A percentile compares a stretch with the other conserved stretches of the same genome.
These are phyloP conservation scores for Didymellaceae sp. DNA, from an alignment of 2,329 filamentous ascomycete species.

Conservation along the genomic window DNA sequence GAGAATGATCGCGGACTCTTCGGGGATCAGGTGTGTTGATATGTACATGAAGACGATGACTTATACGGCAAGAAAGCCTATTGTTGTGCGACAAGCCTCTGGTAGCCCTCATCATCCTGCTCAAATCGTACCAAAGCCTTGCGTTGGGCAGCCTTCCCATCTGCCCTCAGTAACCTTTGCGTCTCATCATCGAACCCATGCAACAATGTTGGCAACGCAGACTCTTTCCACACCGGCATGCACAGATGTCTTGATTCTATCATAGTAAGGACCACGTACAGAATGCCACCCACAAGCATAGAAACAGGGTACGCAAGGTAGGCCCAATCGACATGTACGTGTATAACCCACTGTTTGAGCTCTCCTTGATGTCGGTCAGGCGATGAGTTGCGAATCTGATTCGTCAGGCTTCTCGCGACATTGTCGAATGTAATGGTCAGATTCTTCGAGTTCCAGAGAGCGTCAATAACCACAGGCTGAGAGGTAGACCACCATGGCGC, in stretches of 20 bases:
- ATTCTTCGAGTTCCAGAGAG: conserved; percentile 4
- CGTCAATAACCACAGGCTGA: background rate
- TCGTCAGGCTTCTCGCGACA: conserved; percentile 10
- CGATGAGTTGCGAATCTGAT: conserved; percentile 2
- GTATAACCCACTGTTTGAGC: conserved; percentile 1
- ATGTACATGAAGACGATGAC: too few species aligned
- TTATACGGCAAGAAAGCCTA: too few species aligned
- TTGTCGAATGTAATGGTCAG: conserved; percentile 4
- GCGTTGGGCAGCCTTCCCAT: background rate
- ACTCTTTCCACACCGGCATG: conserved; percentile 13
- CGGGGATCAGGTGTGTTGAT: too few species aligned
- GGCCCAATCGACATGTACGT: conserved; percentile 3
- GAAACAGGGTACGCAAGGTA: conserved; percentile 6
- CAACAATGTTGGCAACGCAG: conserved; percentile 4
- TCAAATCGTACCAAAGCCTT: background rate
- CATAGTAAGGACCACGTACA: conserved; percentile 2
- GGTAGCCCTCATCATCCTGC: background rate
- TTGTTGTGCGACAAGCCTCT: background rate
- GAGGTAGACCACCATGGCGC: background rate
- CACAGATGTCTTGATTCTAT: background rate
- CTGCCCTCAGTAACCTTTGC: background rate
- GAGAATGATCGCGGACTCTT: too few species aligned
- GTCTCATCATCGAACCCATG: conserved; percentile 13
- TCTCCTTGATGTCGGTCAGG: background rate
- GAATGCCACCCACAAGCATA: conserved; percentile 2